phyloP scores from a whole-genome alignment of 805 yeast genomes.

The Nakazawaea ishiwadae region DNA sequence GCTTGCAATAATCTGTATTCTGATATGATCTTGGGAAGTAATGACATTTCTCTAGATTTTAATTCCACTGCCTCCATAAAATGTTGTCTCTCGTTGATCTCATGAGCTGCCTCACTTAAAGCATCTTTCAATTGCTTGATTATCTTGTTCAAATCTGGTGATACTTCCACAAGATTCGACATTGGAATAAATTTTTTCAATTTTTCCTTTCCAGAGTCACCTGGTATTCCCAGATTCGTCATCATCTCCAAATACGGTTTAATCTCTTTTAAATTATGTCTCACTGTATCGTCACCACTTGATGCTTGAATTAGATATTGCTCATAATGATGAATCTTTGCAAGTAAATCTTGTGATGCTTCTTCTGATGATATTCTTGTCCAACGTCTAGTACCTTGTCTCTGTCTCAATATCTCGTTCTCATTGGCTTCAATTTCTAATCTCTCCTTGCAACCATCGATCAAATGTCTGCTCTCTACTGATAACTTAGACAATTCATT shows the following conservation, averaged over 20 bases:
- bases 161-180: constrained; percentile 29
- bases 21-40: constrained; percentile 49
- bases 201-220: constrained; percentile 25
- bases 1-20: constrained; percentile 32
- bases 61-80: constrained; percentile 38
- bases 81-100: constrained; percentile 33
- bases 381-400: constrained; percentile 56
- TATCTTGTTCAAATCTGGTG: constrained; percentile 25
- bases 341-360: constrained; percentile 35
- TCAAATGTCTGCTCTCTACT: constrained; percentile 32
- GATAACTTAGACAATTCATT: constrained; percentile 42
- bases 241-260: constrained; percentile 40
- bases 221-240: constrained; percentile 21
- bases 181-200: constrained; percentile 35
- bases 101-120: constrained; percentile 23
- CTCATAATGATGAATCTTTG: constrained; percentile 39
- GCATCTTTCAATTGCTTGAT: constrained; percentile 33
- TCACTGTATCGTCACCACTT: constrained; percentile 54
- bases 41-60: constrained; percentile 40
- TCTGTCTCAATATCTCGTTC: constrained; percentile 45
- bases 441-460: constrained; percentile 41
- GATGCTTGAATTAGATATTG: constrained; percentile 52
- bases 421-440: constrained; percentile 49
- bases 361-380: constrained; percentile 39
- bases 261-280: constrained; percentile 41